Evolutionary conservation across 495 filamentous ascomycete genomes (phyloP).

Genomic region (Platismatia glauca): DNA sequence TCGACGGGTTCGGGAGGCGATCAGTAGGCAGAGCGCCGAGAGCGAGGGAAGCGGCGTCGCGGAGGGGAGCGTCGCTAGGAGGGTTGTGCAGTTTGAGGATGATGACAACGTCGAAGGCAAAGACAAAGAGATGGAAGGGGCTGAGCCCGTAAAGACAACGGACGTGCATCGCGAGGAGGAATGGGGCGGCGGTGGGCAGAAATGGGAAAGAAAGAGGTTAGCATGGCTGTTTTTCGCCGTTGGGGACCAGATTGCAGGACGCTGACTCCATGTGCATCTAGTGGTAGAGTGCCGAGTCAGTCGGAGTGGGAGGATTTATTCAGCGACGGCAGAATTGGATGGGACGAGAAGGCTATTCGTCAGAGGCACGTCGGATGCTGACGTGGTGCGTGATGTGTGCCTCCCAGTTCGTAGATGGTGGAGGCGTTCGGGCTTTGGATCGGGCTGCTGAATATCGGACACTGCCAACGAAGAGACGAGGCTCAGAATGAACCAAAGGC

Average conservation of each 20-base stretch:
- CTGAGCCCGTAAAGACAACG: not conserved
- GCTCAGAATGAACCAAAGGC: not conserved
- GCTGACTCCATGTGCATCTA: not conserved
- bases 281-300: constrained; percentile 9
- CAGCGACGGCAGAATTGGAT: not conserved
- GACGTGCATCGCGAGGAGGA: not conserved
- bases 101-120: not conserved
- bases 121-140: not conserved
- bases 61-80: not conserved
- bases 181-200: not conserved
- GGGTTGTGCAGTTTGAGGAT: not conserved
- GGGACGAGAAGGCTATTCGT: constrained; percentile 1
- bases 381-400: not conserved
- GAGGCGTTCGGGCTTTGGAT: not conserved
- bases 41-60: not conserved
- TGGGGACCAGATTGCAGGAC: not conserved
- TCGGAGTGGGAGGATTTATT: constrained; percentile 16
- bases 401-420: not conserved
- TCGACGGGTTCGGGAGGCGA: not conserved
- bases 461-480: not conserved
- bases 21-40: not conserved
- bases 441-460: not conserved
- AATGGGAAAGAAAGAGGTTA: not conserved
- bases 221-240: not conserved
- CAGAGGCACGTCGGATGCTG: not conserved